Conservation (phyloP, 2,329 filamentous ascomycete species). For the Neoarthrinium moseri region DNA sequence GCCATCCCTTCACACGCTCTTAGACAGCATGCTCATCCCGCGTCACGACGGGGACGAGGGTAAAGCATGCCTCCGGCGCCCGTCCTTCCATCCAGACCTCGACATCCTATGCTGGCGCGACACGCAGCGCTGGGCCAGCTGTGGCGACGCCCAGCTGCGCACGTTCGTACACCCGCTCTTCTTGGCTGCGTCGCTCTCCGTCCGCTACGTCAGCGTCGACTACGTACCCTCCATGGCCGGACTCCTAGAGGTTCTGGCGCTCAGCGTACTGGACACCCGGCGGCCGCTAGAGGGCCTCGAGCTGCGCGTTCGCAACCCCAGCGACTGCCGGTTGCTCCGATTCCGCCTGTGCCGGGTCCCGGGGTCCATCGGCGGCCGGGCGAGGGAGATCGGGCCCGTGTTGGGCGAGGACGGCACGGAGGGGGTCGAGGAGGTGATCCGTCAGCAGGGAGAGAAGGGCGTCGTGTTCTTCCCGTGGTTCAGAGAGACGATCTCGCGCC, state of each 20-base stretch:
- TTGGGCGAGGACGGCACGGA: background rate
- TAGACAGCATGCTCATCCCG: background rate
- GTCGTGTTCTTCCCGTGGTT: slow-evolving; percentile 11
- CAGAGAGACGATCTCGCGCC: background rate
- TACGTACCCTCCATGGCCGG: slow-evolving; percentile 11
- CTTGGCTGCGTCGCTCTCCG: slow-evolving; percentile 17
- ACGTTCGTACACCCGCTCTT: slow-evolving; percentile 14
- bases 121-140: slow-evolving; percentile 13
- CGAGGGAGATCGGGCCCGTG: background rate
- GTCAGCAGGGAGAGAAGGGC: background rate
- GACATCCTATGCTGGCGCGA: slow-evolving; percentile 17
- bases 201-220: slow-evolving; percentile 14
- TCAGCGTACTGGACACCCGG: slow-evolving; percentile 12
- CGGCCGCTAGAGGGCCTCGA: slow-evolving; percentile 13
- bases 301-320: slow-evolving; percentile 2
- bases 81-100: slow-evolving; percentile 11
- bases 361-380: background rate
- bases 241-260: slow-evolving; percentile 14
- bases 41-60: too few relatives aligned
- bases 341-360: slow-evolving; percentile 6
- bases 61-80: background rate
- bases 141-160: background rate
- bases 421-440: slow-evolving; percentile 1
- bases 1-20: background rate
- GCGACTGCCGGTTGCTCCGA: slow-evolving; percentile 1